A percentile compares a stretch with the other conserved stretches of the same genome.
Conservation (phyloP, 345 rosid genomes). For the Eucalyptus cladocalyx region DNA sequence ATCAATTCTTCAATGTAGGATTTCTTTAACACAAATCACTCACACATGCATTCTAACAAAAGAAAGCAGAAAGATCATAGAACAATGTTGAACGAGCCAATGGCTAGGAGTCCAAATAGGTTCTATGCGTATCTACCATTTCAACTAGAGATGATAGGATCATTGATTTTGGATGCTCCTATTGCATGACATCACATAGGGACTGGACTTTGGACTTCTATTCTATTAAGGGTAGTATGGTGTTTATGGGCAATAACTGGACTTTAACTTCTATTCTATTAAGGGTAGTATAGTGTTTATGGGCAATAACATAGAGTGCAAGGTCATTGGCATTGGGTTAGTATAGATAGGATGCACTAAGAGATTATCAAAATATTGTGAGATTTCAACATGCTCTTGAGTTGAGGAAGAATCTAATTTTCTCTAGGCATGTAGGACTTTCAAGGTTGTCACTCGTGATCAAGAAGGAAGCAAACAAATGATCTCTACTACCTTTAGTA, state of each 20-base stretch:
- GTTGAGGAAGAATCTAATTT: not conserved
- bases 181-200: not conserved
- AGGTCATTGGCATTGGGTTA: not conserved
- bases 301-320: not conserved
- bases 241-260: not conserved
- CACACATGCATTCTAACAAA: no score
- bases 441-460: not conserved
- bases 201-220: not conserved
- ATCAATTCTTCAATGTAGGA: no score
- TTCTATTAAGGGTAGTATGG: not conserved
- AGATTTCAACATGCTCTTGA: not conserved
- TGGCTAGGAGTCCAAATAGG: no score
- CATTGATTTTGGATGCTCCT: not conserved
- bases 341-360: not conserved
- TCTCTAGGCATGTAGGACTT: not conserved
- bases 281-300: not conserved
- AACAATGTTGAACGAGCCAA: no score
- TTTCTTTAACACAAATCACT: no score
- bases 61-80: no score
- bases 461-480: no score
- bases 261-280: no score
- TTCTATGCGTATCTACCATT: not conserved
- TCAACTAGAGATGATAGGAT: not conserved
- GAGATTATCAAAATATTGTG: not conserved
- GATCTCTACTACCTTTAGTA: no score